Conservation (phyloP, 2,329 filamentous ascomycete genomes). For the Colletotrichum zoysiae region DNA sequence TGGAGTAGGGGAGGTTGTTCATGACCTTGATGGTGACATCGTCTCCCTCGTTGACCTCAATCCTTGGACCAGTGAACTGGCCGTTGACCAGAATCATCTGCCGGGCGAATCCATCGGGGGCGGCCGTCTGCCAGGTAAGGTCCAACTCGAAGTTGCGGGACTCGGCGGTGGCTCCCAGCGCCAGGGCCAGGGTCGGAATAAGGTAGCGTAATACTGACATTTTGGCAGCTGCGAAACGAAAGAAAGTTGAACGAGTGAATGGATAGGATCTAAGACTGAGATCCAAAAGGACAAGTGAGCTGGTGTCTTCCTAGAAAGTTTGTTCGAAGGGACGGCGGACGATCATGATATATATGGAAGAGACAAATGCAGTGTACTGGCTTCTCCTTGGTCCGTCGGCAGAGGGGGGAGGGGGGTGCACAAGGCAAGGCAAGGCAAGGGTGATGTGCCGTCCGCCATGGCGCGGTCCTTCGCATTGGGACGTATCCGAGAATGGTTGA, state of each 20-base stretch:
- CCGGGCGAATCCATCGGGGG: conserved; percentile 59
- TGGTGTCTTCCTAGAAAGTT: conserved; percentile 16
- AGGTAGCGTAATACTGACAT: conserved; percentile 41
- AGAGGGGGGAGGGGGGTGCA: conserved; percentile 14
- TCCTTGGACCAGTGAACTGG: conserved; percentile 71
- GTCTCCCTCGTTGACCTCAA: conserved; percentile 67
- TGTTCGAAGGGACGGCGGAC: conserved; percentile 22
- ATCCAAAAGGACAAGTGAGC: conserved; percentile 30
- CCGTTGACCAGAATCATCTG: conserved; percentile 68
- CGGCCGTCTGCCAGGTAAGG: conserved; percentile 53
- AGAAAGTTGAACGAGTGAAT: conserved; percentile 36
- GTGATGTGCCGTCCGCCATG: conserved; percentile 35
- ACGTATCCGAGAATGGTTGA: conserved; percentile 32
- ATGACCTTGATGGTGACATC: conserved; percentile 58
- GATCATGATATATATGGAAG: conserved; percentile 41
- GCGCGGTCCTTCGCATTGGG: conserved; percentile 37
- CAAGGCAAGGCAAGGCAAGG: conserved; percentile 33
- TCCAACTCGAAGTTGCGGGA: conserved; percentile 45
- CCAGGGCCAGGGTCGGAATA: conserved; percentile 39
- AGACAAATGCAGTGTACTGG: conserved; percentile 35
- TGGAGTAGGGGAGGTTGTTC: conserved; percentile 62
- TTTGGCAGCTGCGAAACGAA: conserved; percentile 31
- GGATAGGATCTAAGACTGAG: conserved; percentile 38
- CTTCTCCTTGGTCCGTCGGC: conserved; percentile 22
- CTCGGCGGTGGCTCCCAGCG: conserved; percentile 38